phyloP scores from a whole-genome alignment of 202 grass and related monocot genomes.

The Setaria viridis region DNA sequence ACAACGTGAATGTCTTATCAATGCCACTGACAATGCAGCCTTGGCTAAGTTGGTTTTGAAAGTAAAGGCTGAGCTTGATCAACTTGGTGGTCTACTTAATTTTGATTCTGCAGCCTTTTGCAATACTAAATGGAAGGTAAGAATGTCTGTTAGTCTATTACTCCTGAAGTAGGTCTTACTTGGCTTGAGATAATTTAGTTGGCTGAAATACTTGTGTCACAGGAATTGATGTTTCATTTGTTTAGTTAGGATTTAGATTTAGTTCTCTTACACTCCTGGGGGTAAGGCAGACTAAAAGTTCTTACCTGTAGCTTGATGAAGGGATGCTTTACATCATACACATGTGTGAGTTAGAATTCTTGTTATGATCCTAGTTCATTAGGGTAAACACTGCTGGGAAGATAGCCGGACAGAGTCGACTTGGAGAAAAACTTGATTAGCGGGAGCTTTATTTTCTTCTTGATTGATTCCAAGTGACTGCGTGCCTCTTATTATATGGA shows the following conservation, averaged over 20 bases:
- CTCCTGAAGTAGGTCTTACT: not conserved
- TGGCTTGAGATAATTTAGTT: not conserved
- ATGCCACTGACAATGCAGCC: not conserved
- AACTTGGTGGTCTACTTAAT: constrained; percentile 69
- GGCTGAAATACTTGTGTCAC: not conserved
- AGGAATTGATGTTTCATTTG: not conserved
- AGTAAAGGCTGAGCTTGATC: constrained; percentile 64
- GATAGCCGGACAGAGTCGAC: too few species aligned
- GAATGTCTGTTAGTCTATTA: not conserved
- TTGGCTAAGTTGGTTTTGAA: constrained; percentile 58
- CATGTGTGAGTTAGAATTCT: too few species aligned
- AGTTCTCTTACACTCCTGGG: not conserved
- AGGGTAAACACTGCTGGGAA: too few species aligned
- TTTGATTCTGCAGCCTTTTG: constrained; percentile 60
- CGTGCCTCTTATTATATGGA: too few species aligned
- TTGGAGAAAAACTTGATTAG: too few species aligned
- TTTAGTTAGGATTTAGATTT: too few species aligned
- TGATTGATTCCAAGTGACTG: too few species aligned
- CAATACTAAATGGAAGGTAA: constrained; percentile 77
- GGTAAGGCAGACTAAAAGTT: not conserved
- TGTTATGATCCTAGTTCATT: too few species aligned
- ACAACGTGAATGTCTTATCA: not conserved
- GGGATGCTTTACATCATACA: not conserved
- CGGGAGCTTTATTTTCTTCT: too few species aligned
- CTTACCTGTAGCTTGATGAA: not conserved